These are phyloP conservation scores for Trypanosoma vivax DNA, from an alignment of 208 protist genomes.

Conservation along the genomic window DNA sequence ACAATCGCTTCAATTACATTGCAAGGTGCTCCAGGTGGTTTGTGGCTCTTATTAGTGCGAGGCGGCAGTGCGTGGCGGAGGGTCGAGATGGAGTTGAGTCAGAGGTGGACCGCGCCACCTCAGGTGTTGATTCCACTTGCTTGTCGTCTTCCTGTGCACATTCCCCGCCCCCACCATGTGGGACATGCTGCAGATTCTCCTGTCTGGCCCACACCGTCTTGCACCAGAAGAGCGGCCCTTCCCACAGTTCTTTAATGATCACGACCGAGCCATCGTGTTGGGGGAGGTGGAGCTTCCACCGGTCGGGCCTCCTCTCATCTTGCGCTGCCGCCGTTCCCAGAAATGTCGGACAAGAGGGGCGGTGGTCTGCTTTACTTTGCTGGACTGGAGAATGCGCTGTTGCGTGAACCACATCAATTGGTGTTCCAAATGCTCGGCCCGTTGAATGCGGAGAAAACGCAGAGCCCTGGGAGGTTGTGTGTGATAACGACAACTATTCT, in stretches of 20 bases:
- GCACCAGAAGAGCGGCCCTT: conserved; percentile 45
- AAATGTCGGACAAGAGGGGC: conserved; percentile 1
- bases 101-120: not conserved
- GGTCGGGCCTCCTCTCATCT: conserved; percentile 33
- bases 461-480: conserved; percentile 54
- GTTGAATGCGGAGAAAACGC: conserved; percentile 59
- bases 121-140: not conserved
- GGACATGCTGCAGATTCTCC: conserved; percentile 38
- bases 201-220: conserved; percentile 36
- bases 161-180: conserved; percentile 8
- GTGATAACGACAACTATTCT: conserved; percentile 69
- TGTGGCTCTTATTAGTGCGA: conserved; percentile 13
- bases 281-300: conserved; percentile 25
- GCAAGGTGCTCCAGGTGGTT: conserved; percentile 31
- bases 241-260: conserved; percentile 29
- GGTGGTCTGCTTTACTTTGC: conserved; percentile 24
- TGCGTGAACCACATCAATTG: conserved; percentile 62
- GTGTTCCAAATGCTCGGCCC: conserved; percentile 53
- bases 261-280: conserved; percentile 31
- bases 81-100: too few relatives aligned
- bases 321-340: conserved; percentile 27
- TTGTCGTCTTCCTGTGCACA: not conserved
- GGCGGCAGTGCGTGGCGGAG: not conserved
- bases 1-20: conserved; percentile 41
- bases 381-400: conserved; percentile 29